Conservation (phyloP, 441 rosid genomes). For the Cnidoscolus chayamansa region DNA sequence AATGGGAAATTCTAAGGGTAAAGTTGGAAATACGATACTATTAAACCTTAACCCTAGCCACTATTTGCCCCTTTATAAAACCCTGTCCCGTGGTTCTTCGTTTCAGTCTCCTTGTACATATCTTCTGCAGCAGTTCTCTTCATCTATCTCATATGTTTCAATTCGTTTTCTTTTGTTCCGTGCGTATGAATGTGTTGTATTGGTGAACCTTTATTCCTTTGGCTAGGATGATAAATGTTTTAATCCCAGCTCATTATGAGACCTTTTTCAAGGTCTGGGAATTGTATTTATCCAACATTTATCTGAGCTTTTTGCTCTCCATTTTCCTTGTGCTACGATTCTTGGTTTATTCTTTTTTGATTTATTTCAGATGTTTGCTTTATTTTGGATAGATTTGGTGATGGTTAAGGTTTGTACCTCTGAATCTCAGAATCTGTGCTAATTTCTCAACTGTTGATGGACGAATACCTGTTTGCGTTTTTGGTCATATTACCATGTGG, state of each 20-base stretch:
- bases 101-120: background rate
- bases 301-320: conserved; percentile 37
- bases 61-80: conserved; percentile 2
- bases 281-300: conserved; percentile 37
- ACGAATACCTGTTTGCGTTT: too few relatives aligned
- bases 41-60: conserved; percentile 9
- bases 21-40: background rate
- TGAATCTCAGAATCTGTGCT: background rate
- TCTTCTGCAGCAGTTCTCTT: too few relatives aligned
- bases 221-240: conserved; percentile 48
- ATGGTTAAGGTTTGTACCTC: background rate
- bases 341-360: background rate
- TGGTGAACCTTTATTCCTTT: background rate
- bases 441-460: too few relatives aligned
- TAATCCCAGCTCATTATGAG: conserved; percentile 82
- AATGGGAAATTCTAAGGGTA: background rate
- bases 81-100: fast-evolving
- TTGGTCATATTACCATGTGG: too few relatives aligned
- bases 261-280: conserved; percentile 51
- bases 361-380: background rate
- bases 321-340: background rate
- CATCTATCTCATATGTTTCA: background rate
- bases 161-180: background rate
- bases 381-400: background rate
- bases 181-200: background rate